Evolutionary conservation across 441 rosid species (phyloP).

Genomic region (Populus hybrid): DNA sequence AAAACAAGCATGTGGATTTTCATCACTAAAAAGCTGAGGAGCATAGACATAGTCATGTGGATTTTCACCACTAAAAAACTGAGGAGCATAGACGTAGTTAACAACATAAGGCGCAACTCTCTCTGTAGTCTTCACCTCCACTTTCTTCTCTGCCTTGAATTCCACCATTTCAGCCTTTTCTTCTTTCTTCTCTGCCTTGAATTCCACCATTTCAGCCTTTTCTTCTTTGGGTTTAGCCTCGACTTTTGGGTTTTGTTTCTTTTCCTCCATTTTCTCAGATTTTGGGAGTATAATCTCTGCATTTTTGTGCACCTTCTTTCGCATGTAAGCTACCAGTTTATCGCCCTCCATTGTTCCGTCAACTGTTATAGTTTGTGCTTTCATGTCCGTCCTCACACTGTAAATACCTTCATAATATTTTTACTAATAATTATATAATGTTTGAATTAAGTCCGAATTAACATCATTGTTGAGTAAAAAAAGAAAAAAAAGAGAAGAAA

Average conservation of each 20-base stretch:
- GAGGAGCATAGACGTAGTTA: slow-evolving; percentile 53
- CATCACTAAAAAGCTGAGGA: slow-evolving; percentile 58
- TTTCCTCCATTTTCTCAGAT: slow-evolving; percentile 32
- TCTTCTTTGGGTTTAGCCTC: slow-evolving; percentile 23
- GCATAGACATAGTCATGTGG: slow-evolving; percentile 36
- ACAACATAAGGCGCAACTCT: slow-evolving; percentile 40
- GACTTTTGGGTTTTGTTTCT: slow-evolving; percentile 21
- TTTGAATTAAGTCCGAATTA: not conserved
- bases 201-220: slow-evolving; percentile 19
- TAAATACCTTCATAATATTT: slow-evolving; percentile 45
- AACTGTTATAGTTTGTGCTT: slow-evolving; percentile 61
- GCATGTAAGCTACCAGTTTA: slow-evolving; percentile 47
- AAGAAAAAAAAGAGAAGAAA: too few relatives aligned
- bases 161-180: slow-evolving; percentile 17
- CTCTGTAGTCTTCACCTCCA: slow-evolving; percentile 34
- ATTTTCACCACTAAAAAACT: not conserved
- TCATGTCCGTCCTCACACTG: slow-evolving; percentile 54
- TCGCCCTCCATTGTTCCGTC: slow-evolving; percentile 61
- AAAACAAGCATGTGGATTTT: slow-evolving; percentile 55
- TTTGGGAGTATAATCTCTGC: slow-evolving; percentile 57
- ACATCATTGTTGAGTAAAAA: not conserved
- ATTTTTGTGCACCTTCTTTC: slow-evolving; percentile 56
- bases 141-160: slow-evolving; percentile 28
- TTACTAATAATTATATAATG: not conserved
- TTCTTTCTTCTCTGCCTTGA: slow-evolving; percentile 27